Evolutionary conservation across 202 grass and related monocot genomes (phyloP), one percentile per base, ranked within the genome.

Genomic region (Elaeis oleifera): DNA sequence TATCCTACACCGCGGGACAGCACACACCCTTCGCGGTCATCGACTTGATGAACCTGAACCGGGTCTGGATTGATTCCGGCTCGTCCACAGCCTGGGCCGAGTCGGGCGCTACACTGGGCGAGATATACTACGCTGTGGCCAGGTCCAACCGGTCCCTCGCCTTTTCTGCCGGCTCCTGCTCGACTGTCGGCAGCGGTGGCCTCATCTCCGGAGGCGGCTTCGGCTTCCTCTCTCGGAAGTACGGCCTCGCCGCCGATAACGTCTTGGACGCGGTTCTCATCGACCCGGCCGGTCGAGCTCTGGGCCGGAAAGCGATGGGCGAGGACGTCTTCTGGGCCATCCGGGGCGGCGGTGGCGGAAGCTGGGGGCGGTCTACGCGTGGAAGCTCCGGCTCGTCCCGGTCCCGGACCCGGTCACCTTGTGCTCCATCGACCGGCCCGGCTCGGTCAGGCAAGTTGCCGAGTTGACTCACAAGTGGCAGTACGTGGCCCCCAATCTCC

Each of bases 241-340:
- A 56, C 53, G 65, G 65, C 4, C 52, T 68, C 65, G n/a, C 65
- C 28, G 65, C 65, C 52, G 65, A 68, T 18, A 68, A 68, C 52
- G 65, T 68, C 11, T 28, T 68, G 51, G 53, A 68, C 53, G 82
- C 82, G 0, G 53, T 80, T 29, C 26, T 94, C 9, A 29, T 95
- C 17, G 70, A 65, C 5, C 13, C 84, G 0, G 6, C 51, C 1
- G 84, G 81, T 0, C 8, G 16, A 0, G 3, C 25, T 20, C 50
- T 88, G 19, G 71, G 72, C 53, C 75, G 81, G 4, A 39, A 4
- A 0, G 7, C 69, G 0, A 89, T 95, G 89, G 64, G 63, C 14
- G 70, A 67, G 28, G 84, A 95, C 58, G 53, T 80, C 19, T 95
- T 95, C 44, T 95, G 89, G 84, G 84, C 89, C 0, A 78, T 89